These are phyloP conservation scores for Clarireedia hainanense DNA, from an alignment of 2,329 filamentous ascomycete species.

Conservation along the genomic window DNA sequence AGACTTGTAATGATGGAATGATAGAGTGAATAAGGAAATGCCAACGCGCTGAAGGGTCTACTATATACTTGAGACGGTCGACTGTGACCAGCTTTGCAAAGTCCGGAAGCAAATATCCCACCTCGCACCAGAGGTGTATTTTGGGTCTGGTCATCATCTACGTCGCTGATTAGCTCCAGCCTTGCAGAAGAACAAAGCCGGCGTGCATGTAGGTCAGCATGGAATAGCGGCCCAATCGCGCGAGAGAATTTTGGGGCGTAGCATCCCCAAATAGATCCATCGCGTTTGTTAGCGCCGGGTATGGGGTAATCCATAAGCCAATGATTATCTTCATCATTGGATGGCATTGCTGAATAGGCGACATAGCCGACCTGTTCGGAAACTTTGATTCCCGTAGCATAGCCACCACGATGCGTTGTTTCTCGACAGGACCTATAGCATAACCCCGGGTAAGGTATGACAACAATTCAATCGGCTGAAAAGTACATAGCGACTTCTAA, in stretches of 20 bases:
- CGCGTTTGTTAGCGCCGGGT: constrained; percentile 1
- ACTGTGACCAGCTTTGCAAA: background rate
- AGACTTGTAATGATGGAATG: background rate
- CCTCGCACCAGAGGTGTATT: background rate
- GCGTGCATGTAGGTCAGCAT: background rate
- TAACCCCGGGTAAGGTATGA: no score
- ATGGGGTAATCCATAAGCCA: background rate
- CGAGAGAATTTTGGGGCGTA: background rate
- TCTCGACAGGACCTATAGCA: no score
- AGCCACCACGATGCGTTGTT: no score
- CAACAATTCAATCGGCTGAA: no score
- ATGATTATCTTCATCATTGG: no score
- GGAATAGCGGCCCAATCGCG: background rate
- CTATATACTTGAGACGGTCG: background rate
- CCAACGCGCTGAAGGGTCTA: background rate
- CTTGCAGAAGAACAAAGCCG: background rate
- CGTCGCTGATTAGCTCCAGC: background rate
- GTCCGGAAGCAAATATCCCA: background rate
- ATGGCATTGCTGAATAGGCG: no score
- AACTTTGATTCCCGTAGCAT: no score
- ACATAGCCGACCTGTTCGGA: no score
- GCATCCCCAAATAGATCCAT: background rate
- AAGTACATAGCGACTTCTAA: no score
- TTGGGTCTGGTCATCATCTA: background rate
- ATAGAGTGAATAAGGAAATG: background rate